Evolutionary conservation across 2,329 filamentous ascomycete genomes (phyloP), one percentile per base, ranked within the genome.

Genomic region (Penicillium sp.): DNA sequence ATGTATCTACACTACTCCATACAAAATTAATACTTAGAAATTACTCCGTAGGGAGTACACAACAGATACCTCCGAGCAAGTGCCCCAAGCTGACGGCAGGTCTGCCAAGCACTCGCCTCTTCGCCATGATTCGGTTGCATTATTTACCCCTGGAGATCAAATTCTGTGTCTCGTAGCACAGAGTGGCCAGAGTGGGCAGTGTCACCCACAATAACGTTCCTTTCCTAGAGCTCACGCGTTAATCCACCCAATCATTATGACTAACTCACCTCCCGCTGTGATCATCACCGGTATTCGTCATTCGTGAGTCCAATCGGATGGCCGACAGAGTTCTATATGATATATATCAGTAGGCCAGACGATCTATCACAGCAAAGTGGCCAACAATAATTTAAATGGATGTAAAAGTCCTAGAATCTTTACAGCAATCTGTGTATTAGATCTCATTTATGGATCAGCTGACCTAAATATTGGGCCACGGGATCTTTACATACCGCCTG

Each of bases 211-310:
- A 35, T 35, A 16, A 14, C 2, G 22, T 44, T 50, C 31, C 54
- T 39, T 38, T 42, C 11, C 37, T 40, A 45, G 35, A 47, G 44
- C 45, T 49, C 48, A 56, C 60, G 62, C 61, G 61, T 49, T 53
- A 62, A 64, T 37, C 32, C 46, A 10, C 24, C 64, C 64, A 64
- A 66, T 66, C 61, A 61, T 32, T 37, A 22, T 8, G 22, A 29
- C 4, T 3, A 58, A 42, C 29, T 38, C 46, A 48, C 35, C 50
- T 57, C 55, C 53, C 26, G 50, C 56, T 54, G 64, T 66, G 64
- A 66, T 63, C 60, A 37, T 31, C 44, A 37, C 50, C 22, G 32
- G 45, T 50, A 65, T 62, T 62, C 50, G 59, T 59, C 50, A 32
- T 24, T 32, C 48, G 37, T 20, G 16, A 24, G 18, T 35, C 63